Base-by-base conservation (phyloP, 805 yeast species). In the Cyberlindnera euphorbiiphila region DNA sequence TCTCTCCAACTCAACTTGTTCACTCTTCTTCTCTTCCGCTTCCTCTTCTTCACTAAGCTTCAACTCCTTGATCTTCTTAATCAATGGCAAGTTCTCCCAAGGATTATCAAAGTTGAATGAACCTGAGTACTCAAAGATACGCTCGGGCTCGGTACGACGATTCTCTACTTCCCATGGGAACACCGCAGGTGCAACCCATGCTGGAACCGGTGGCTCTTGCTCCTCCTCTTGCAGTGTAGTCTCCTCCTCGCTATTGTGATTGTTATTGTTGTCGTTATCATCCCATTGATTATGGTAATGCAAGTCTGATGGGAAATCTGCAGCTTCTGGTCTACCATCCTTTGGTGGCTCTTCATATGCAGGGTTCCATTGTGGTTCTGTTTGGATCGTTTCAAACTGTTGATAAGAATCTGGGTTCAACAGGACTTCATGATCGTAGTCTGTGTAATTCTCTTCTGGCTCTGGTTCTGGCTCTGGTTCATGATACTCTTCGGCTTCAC, bases 311-410 rank as follows among this genome's bases (percentile, higher is more conserved):
- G 56, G 54, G 45, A 58, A 49, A 10, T 32, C 13, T 2, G 46
- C 48, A 17, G 60, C 60, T 32, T 57, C 56, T 15, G 62, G 55
- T 20, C 23, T 37, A 9, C 58, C 55, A 25, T 48, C 39, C 26
- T 45, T 50, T 16, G 77, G 76, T 9, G 76, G 76, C 8, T 64
- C 60, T 31, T 60, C 65, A 10, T 36, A 47, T 2, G 72, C 57
- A 7, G 77, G 69, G 37, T 72, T 66, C 78, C 78, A 72, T 48
- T 42, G 40, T 17, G 19, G 11, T n/a, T 34, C 33, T 3, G 43
- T 38, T 18, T 39, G 29, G 22, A 51, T 29, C 1, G 56, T 54
- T 1, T 42, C 30, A 23, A 54, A 51, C 24, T 40, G 30, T 15
- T 45, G 42, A 36, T 37, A 54, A 3, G 57, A 51, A 6, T 42